Evolutionary conservation across 225 moss, liverwort and hornwort genomes (phyloP).

Genomic region (Physcomitrellopsis africana): DNA sequence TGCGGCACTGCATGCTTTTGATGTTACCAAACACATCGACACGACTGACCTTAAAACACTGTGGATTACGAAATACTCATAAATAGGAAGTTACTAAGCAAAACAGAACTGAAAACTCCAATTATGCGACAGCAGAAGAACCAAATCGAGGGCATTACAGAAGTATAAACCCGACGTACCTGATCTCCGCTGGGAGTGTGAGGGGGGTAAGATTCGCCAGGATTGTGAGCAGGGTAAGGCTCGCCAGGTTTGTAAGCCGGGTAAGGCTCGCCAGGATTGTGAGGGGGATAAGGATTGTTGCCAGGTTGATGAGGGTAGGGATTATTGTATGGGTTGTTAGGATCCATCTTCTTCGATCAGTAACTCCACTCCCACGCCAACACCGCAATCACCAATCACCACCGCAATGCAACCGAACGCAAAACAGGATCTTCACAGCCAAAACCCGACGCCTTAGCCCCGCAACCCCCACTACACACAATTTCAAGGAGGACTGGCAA

Average conservation of each 20-base stretch:
- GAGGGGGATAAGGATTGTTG: slow-evolving; percentile 38
- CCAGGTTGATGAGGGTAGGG: slow-evolving; percentile 25
- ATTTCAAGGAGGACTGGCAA: neutral
- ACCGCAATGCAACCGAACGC: neutral
- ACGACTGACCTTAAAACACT: neutral
- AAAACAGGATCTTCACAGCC: neutral
- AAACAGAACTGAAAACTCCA: neutral
- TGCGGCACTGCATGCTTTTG: neutral
- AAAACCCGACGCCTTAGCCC: neutral
- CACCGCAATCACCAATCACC: slow-evolving; percentile 7
- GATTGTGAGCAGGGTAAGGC: slow-evolving; percentile 30
- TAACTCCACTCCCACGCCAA: neutral
- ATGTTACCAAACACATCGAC: neutral
- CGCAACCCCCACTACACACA: neutral
- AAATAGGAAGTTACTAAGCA: neutral
- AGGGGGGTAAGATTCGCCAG: slow-evolving; percentile 34
- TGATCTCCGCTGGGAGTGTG: slow-evolving; percentile 28
- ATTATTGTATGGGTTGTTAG: slow-evolving; percentile 39
- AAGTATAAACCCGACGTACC: slow-evolving; percentile 16
- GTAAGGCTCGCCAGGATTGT: slow-evolving; percentile 19
- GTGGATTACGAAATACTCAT: neutral
- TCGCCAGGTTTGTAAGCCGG: slow-evolving; percentile 26
- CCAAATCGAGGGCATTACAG: neutral
- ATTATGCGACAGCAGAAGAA: neutral
- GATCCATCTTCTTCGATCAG: slow-evolving; percentile 37